Conservation (phyloP, 257 asterid genomes). For the Cruciata laevipes region DNA sequence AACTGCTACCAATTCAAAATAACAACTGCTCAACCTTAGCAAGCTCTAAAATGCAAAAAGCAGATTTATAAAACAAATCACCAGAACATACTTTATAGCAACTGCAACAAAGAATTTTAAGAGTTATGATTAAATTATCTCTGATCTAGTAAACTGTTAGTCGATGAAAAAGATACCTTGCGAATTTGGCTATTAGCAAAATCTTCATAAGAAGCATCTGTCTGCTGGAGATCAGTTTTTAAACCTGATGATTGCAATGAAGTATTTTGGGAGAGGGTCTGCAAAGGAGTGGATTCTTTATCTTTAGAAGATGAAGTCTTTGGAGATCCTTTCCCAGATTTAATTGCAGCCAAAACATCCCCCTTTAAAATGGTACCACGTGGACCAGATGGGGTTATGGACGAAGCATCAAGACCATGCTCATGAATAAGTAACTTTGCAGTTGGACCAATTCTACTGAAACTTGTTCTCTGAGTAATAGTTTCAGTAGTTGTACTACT, state of each 20-base stretch:
- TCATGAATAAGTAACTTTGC: constrained; percentile 75
- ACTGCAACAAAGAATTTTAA: neutral
- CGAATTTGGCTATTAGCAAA: constrained; percentile 91
- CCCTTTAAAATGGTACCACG: constrained; percentile 94
- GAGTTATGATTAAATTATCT: no score
- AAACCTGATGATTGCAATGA: constrained; percentile 30
- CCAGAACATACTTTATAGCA: neutral
- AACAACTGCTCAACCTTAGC: neutral
- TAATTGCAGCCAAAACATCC: constrained; percentile 84
- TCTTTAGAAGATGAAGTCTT: constrained; percentile 39
- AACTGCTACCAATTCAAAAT: neutral
- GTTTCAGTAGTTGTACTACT: constrained; percentile 34
- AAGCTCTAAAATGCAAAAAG: neutral
- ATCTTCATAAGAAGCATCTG: constrained; percentile 59
- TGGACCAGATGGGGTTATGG: constrained; percentile 86
- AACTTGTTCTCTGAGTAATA: constrained; percentile 38
- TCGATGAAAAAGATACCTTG: constrained; percentile 44
- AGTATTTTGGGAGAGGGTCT: constrained; percentile 37
- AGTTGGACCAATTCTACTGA: constrained; percentile 79
- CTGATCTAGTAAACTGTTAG: neutral
- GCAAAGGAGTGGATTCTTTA: constrained; percentile 35
- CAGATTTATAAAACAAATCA: neutral
- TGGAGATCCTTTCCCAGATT: constrained; percentile 67
- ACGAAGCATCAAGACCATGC: constrained; percentile 76
- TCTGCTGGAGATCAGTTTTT: constrained; percentile 41